Conservation (phyloP, 2,329 filamentous ascomycete species). For the Plenodomus biglobosus region DNA sequence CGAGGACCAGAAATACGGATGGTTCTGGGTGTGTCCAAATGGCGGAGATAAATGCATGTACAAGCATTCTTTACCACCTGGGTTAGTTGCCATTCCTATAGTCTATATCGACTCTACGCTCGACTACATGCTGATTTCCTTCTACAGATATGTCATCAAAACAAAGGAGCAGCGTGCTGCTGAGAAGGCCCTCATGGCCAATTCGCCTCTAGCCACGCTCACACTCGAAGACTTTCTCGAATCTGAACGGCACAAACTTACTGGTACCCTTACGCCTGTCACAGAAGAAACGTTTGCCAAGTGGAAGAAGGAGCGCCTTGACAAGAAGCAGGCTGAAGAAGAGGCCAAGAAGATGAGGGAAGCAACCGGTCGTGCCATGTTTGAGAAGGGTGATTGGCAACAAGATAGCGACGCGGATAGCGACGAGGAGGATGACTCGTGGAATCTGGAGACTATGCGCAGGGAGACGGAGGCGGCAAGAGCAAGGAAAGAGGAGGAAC, state of each 20-base stretch:
- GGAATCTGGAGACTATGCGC: slow-evolving; percentile 81
- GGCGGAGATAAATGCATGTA: slow-evolving; percentile 99
- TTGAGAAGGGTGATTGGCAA: slow-evolving; percentile 94
- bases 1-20: slow-evolving; percentile 97
- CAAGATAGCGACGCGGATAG: slow-evolving; percentile 58
- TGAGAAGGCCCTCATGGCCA: slow-evolving; percentile 94
- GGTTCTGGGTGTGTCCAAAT: slow-evolving; percentile 99
- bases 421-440: slow-evolving; percentile 61
- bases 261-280: slow-evolving; percentile 87
- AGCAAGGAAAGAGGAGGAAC: slow-evolving; percentile 76
- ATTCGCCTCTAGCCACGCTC: slow-evolving; percentile 89
- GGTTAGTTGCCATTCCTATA: slow-evolving; percentile 61
- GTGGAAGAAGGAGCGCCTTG: slow-evolving; percentile 92
- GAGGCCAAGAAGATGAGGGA: slow-evolving; percentile 90
- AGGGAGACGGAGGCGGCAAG: slow-evolving; percentile 79
- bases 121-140: slow-evolving; percentile 11
- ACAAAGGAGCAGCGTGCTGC: slow-evolving; percentile 95
- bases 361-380: slow-evolving; percentile 89
- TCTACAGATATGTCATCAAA: slow-evolving; percentile 82
- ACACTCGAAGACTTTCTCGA: slow-evolving; percentile 98
- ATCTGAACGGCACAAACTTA: slow-evolving; percentile 92
- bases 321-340: slow-evolving; percentile 95
- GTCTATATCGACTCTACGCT: neutral
- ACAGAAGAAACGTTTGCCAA: slow-evolving; percentile 90
- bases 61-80: slow-evolving; percentile 89